Evolutionary conservation across 23 red algal genomes (phyloP).

Genomic region (Gracilaria domingensis): DNA sequence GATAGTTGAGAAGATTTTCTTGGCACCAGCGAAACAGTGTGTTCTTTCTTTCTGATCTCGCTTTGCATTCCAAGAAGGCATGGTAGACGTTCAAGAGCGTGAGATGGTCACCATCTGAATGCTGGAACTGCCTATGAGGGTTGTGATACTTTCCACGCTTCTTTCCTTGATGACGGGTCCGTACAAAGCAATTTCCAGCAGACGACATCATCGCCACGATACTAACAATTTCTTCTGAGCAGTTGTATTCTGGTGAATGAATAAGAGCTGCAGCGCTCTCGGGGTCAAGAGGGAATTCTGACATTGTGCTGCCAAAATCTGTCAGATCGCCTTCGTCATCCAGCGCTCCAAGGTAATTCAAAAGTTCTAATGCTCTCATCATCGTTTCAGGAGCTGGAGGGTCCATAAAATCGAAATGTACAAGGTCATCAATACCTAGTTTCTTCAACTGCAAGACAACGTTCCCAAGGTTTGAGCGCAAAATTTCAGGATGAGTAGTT

Average conservation of each 20-base stretch:
- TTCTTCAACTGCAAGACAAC: constrained; percentile 92
- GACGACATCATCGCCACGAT: constrained; percentile 96
- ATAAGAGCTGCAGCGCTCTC: constrained; percentile 80
- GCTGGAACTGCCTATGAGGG: constrained; percentile 50
- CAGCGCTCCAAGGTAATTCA: constrained; percentile 89
- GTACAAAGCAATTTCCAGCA: constrained; percentile 82
- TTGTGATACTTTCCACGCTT: constrained; percentile 30
- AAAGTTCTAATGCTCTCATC: constrained; percentile 93
- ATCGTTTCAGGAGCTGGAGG: constrained; percentile 95
- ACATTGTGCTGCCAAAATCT: constrained; percentile 80
- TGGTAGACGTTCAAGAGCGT: constrained; percentile 87
- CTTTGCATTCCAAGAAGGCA: constrained; percentile 70
- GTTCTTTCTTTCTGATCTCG: constrained; percentile 20
- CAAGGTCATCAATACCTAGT: constrained; percentile 86
- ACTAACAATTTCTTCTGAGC: constrained; percentile 83
- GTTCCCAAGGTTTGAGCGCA: constrained; percentile 94
- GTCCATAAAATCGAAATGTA: constrained; percentile 99
- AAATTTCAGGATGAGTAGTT: constrained; percentile 90
- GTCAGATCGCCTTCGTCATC: constrained; percentile 94
- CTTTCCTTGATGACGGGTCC: constrained; percentile 56
- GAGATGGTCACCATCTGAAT: constrained; percentile 83
- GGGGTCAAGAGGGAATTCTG: constrained; percentile 86
- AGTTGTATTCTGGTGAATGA: constrained; percentile 71
- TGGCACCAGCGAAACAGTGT: constrained; percentile 76
- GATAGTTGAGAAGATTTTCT: constrained; percentile 88